Percentiles rank a stretch among this genome's conserved stretches.
Conservation (phyloP, 306 rosid genomes). For the Citrullus mucosospermus region DNA sequence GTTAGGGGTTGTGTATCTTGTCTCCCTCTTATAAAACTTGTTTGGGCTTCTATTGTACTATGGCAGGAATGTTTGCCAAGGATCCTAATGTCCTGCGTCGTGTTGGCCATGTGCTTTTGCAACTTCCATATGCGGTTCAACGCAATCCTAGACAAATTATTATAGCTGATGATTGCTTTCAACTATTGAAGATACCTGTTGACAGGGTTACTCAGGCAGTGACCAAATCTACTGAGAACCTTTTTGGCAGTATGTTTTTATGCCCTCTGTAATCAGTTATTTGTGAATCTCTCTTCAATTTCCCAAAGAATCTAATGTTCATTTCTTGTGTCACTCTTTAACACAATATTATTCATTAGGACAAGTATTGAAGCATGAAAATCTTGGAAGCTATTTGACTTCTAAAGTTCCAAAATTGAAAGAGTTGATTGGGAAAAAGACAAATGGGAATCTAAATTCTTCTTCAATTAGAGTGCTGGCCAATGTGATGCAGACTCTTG, state of each 20-base stretch:
- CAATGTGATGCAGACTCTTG: slow-evolving; percentile 46
- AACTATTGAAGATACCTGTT: slow-evolving; percentile 50
- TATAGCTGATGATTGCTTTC: slow-evolving; percentile 89
- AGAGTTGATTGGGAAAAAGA: slow-evolving; percentile 23
- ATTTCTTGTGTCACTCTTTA: slow-evolving; percentile 7
- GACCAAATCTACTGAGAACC: slow-evolving; percentile 64
- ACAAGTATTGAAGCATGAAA: slow-evolving; percentile 77
- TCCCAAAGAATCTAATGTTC: background rate
- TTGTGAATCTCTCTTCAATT: background rate
- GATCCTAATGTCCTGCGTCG: slow-evolving; percentile 61
- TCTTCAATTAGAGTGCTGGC: slow-evolving; percentile 48
- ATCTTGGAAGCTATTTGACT: slow-evolving; percentile 52
- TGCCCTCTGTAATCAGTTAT: slow-evolving; percentile 7
- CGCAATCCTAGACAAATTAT: slow-evolving; percentile 72
- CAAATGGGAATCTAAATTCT: slow-evolving; percentile 54
- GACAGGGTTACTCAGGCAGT: slow-evolving; percentile 73
- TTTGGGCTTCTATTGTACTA: slow-evolving; percentile 8
- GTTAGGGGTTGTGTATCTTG: background rate
- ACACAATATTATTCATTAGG: slow-evolving; percentile 31
- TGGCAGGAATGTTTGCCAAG: slow-evolving; percentile 83
- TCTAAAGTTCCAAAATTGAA: slow-evolving; percentile 78
- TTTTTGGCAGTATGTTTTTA: slow-evolving; percentile 71
- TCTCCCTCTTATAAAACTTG: background rate
- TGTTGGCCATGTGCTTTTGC: slow-evolving; percentile 82
- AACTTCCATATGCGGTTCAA: slow-evolving; percentile 46